Evolutionary conservation across 2,329 filamentous ascomycete species (phyloP).

Genomic region (Clonostachys solani): DNA sequence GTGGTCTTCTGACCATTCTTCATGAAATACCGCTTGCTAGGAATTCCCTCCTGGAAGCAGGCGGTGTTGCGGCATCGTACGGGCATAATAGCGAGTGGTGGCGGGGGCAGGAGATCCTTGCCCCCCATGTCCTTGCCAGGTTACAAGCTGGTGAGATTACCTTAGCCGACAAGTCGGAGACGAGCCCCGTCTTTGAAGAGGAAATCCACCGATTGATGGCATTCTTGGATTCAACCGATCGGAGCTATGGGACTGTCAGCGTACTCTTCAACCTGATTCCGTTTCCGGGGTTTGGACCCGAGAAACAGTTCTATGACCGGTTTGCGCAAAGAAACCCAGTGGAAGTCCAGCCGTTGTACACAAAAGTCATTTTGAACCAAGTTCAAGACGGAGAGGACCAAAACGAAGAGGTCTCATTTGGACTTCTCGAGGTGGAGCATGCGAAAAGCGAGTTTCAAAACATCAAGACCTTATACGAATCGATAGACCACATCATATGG

Average conservation of each 20-base stretch:
- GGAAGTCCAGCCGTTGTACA: slow-evolving; percentile 21
- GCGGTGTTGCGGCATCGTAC: slow-evolving; percentile 38
- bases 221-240: slow-evolving; percentile 56
- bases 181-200: slow-evolving; percentile 35
- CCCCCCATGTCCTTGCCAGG: slow-evolving; percentile 26
- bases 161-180: slow-evolving; percentile 11
- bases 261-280: slow-evolving; percentile 30
- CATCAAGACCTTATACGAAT: slow-evolving; percentile 40
- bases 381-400: slow-evolving; percentile 17
- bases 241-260: slow-evolving; percentile 54
- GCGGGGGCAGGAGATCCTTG: slow-evolving; percentile 49
- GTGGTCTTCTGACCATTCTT: slow-evolving; percentile 52
- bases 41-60: slow-evolving; percentile 46
- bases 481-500: slow-evolving; percentile 45
- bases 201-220: slow-evolving; percentile 61
- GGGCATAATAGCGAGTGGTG: slow-evolving; percentile 58
- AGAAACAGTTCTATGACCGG: slow-evolving; percentile 38
- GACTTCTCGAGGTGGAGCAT: slow-evolving; percentile 35
- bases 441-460: slow-evolving; percentile 25
- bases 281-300: slow-evolving; percentile 22
- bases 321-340: slow-evolving; percentile 23
- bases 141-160: neutral
- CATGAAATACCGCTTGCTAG: slow-evolving; percentile 55
- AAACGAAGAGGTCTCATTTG: slow-evolving; percentile 27
- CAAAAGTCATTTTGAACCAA: slow-evolving; percentile 16